Percentiles rank a stretch among this genome's conserved stretches.
Conservation (phyloP, 225 moss, liverwort and hornwort species). For the Physcomitrellopsis africana region DNA sequence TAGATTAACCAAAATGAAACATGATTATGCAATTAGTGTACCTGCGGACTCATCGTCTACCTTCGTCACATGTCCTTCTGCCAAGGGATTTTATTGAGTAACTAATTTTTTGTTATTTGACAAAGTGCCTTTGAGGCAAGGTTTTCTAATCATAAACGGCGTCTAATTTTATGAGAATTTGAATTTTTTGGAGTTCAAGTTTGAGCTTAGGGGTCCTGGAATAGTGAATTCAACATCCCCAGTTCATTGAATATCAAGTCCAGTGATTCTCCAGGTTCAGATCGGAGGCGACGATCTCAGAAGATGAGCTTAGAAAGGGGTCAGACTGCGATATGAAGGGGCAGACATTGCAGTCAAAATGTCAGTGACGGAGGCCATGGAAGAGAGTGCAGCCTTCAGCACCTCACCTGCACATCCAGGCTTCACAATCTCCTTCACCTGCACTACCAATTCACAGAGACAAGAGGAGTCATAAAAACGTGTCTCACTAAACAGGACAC, state of each 20-base stretch:
- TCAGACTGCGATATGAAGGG: constrained; percentile 62
- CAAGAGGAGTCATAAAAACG: neutral
- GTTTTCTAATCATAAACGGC: too few species aligned
- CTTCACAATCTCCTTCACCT: constrained; percentile 95
- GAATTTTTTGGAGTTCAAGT: too few species aligned
- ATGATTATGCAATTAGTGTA: too few species aligned
- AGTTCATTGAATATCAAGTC: neutral
- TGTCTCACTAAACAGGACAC: neutral
- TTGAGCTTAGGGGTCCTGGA: too few species aligned
- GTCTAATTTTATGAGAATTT: too few species aligned
- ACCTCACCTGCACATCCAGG: constrained; percentile 93
- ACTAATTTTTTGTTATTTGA: too few species aligned
- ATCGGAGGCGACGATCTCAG: constrained; percentile 13
- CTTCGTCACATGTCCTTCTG: too few species aligned
- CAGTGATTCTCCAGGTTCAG: constrained; percentile 17
- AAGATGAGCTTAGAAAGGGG: constrained; percentile 36
- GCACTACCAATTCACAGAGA: constrained; percentile 22
- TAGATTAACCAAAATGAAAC: too few species aligned
- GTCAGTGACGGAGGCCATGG: constrained; percentile 94
- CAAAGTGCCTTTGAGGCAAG: too few species aligned
- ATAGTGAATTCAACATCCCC: constrained; percentile 9
- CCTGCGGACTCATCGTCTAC: too few species aligned
- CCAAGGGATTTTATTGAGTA: too few species aligned
- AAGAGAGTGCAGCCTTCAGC: constrained; percentile 88
- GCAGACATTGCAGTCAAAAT: constrained; percentile 84